Conservation (phyloP, 2,329 filamentous ascomycete genomes). For the Pyrenochaeta sp. region DNA sequence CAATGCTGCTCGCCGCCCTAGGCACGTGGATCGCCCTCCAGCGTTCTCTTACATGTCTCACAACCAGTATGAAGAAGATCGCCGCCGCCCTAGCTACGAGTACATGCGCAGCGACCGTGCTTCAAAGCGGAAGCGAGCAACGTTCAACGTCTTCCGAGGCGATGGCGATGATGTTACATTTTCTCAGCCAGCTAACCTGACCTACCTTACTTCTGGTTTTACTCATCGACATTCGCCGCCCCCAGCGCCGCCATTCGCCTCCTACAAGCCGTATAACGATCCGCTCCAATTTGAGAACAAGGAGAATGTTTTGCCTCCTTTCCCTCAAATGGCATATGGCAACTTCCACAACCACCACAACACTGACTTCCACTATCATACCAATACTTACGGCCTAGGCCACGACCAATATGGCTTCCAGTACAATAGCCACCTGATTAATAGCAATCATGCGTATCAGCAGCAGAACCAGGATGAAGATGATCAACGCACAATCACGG, state of each 20-base stretch:
- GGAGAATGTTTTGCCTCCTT: constrained; percentile 38
- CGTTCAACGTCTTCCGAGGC: constrained; percentile 54
- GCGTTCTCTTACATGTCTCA: constrained; percentile 27
- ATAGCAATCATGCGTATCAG: constrained; percentile 30
- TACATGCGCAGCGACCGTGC: constrained; percentile 38
- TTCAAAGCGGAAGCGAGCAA: constrained; percentile 41
- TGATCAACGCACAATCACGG: constrained; percentile 47
- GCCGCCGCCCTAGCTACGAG: constrained; percentile 41
- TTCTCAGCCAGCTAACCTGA: constrained; percentile 41
- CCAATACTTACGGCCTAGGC: constrained; percentile 39
- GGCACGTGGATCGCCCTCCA: constrained; percentile 33
- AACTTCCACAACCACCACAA: constrained; percentile 36
- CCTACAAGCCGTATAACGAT: constrained; percentile 41
- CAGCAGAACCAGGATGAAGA: constrained; percentile 33
- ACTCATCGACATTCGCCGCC: constrained; percentile 36
- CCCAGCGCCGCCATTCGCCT: constrained; percentile 30
- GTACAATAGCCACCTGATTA: constrained; percentile 36
- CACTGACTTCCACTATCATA: constrained; percentile 35
- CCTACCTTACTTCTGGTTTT: constrained; percentile 47
- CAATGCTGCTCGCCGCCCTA: constrained; percentile 43
- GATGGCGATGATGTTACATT: constrained; percentile 44
- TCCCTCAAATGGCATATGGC: constrained; percentile 34
- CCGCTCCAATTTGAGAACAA: constrained; percentile 45
- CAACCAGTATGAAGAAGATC: constrained; percentile 43
- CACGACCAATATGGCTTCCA: constrained; percentile 40